phyloP scores from a whole-genome alignment of 1,284 basidiomycete genomes.

The Malassezia nana region DNA sequence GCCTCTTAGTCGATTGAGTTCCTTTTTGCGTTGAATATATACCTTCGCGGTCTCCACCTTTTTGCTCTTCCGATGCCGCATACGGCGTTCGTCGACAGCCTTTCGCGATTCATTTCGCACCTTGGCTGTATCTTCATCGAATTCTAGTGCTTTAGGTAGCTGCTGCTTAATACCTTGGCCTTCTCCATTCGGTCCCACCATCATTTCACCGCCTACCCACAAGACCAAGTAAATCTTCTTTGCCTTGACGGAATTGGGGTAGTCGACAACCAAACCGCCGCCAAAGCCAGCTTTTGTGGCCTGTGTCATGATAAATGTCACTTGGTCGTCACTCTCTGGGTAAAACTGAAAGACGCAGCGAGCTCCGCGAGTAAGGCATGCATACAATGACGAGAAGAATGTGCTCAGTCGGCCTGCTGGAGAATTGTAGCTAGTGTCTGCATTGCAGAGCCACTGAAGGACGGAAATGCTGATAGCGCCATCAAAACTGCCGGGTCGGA shows the following conservation, averaged over 20 bases:
- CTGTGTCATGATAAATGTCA: slow-evolving; percentile 70
- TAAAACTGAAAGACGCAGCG: slow-evolving; percentile 65
- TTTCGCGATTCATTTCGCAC: slow-evolving; percentile 36
- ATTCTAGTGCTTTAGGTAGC: slow-evolving; percentile 31
- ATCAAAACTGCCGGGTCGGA: slow-evolving; percentile 91
- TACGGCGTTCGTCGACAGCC: slow-evolving; percentile 35
- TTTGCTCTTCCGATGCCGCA: slow-evolving; percentile 54
- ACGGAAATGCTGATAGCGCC: slow-evolving; percentile 97
- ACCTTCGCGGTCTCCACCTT: slow-evolving; percentile 49
- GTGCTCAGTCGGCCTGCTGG: slow-evolving; percentile 80
- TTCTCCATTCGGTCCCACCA: slow-evolving; percentile 45
- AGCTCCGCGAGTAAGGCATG: slow-evolving; percentile 77
- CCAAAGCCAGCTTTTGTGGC: slow-evolving; percentile 93
- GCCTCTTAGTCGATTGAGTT: slow-evolving; percentile 53
- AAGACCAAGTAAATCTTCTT: slow-evolving; percentile 49
- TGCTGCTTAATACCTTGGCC: slow-evolving; percentile 26
- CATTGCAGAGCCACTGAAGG: slow-evolving; percentile 95
- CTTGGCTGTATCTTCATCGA: slow-evolving; percentile 25
- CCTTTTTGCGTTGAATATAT: slow-evolving; percentile 56
- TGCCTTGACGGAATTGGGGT: slow-evolving; percentile 47
- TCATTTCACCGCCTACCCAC: slow-evolving; percentile 49
- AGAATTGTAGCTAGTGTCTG: slow-evolving; percentile 82
- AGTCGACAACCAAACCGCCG: slow-evolving; percentile 87
- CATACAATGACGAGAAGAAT: slow-evolving; percentile 95
- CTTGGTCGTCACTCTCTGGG: slow-evolving; percentile 45